Base-by-base conservation (phyloP, 208 protist genomes). In the Trypanosoma avium region DNA sequence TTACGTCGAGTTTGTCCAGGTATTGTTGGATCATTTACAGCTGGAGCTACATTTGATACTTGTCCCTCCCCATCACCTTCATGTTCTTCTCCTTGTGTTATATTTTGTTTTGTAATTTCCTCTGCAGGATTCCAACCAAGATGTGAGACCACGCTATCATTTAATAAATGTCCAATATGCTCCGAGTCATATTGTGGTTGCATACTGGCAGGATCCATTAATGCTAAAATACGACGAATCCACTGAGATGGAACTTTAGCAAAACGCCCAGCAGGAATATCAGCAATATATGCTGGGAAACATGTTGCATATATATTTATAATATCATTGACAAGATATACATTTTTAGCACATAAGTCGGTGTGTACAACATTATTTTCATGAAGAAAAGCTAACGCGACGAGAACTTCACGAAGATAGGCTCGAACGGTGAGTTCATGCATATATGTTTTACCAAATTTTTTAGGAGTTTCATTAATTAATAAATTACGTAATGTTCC, bases 241-340 rank as follows among this genome's bases (percentile, higher is more conserved):
- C 76, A 63, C 10, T 50, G 38, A 12, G 70, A 33, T 3, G 75
- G 64, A n/a, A 87, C 73, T 12, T 64, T 53, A 15, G 54, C 46
- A 40, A 88, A 61, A 54, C 67, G 57, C 10, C 85, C 78, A 2
- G 71, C 72, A 3, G 85, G 80, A 38, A 89, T 47, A 55, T 92
- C 86, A 0, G 81, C 79, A 43, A 92, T 92, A 72, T 92, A 92
- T n/a, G 76, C 83, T 3, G 86, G 86, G 59, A 88, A 93, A 55
- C 57, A 76, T 0, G 79, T 88, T 38, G 53, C 24, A 68, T 90
- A 93, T 26, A 88, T 79, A 17, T 42, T 53, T 6, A 56, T 60
- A n/a, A 90, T 56, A 4, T 79, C 75, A 27, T 65, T 69, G 22
- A 63, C 40, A 17, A 93, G 26, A 40, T 86, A 93, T 33, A 95